Evolutionary conservation across 805 yeast genomes (phyloP).

Genomic region (Pichia occidentalis): DNA sequence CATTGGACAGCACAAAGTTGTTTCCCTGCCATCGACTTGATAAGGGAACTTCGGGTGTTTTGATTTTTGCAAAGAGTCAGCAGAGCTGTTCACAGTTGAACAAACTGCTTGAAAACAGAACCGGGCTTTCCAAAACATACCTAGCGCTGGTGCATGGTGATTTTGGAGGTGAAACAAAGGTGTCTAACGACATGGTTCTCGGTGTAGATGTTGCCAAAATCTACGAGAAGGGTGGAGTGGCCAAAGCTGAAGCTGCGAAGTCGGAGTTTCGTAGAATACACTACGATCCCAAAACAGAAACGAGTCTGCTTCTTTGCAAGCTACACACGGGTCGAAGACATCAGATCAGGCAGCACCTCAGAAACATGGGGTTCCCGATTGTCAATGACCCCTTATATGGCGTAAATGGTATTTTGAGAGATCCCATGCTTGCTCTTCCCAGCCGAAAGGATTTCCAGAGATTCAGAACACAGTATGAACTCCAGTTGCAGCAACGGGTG

Average conservation of each 20-base stretch:
- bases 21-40: conserved; percentile 42
- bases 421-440: background rate
- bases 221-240: conserved; percentile 20
- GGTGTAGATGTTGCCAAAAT: conserved; percentile 22
- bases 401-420: conserved; percentile 7
- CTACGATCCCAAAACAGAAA: conserved; percentile 23
- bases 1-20: too few relatives aligned
- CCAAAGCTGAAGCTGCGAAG: conserved; percentile 13
- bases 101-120: conserved; percentile 7
- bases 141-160: conserved; percentile 35
- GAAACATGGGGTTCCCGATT: conserved; percentile 35
- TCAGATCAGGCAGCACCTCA: conserved; percentile 47
- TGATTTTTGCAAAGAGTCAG: conserved; percentile 35
- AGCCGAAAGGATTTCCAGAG: background rate
- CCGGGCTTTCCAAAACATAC: conserved; percentile 32
- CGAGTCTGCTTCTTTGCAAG: conserved; percentile 38
- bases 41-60: conserved; percentile 43
- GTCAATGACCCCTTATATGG: conserved; percentile 30
- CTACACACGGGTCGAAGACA: conserved; percentile 47
- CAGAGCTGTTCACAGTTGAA: conserved; percentile 3
- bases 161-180: conserved; percentile 30
- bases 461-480: conserved; percentile 13
- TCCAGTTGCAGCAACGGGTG: conserved; percentile 12
- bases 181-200: conserved; percentile 32
- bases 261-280: conserved; percentile 18